Base-by-base conservation (phyloP, 768 basidiomycete species). In the Antrodiella citrinella region DNA sequence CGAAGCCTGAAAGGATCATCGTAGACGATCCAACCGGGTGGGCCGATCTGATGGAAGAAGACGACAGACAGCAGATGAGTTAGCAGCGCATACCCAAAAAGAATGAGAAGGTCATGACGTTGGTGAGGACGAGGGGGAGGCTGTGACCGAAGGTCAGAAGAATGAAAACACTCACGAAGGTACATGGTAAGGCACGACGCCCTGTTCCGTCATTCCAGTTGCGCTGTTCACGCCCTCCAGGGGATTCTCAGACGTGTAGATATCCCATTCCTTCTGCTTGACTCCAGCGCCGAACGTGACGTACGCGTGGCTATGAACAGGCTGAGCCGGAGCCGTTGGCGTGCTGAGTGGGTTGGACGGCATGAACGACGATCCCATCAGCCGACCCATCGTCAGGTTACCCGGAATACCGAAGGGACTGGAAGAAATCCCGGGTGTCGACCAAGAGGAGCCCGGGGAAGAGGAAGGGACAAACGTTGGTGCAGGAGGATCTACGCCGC, bases 201-300 rank as follows among this genome's bases (percentile, higher is more conserved):
- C 75, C 22, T 68, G 71, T 49, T 65, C 67, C 9, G 78, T 81
- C 2, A 69, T 63, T 21, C 77, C 57, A 38, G 80, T 80, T 30
- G 65, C 61, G 13, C 49, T 22, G 49, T 59, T 58, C 40, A 54
- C 49, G 4, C 72, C 85, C 57, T 78, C 78, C 42, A 91, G 66
- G 26, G 80, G 83, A 58, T 87, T 70, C 40, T 73, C 72, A 0
- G 88, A 81, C 0, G 84, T 88, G 62, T 74, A 88, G 12, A 74
- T 73, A 59, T 95, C 92, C 40, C 95, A 73, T 53, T 91, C 82
- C 62, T 91, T 91, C 65, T 93, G 90, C 23, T 78, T 72, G 71
- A 82, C 82, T 2, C 92, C 92, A 4, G 91, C 83, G 19, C 91
- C 91, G 57, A 94, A 90, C 0, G 91, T 87, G 9, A 93, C 82